Base-by-base conservation (phyloP, 2,329 filamentous ascomycete species). In the Ophiostoma sp. region DNA sequence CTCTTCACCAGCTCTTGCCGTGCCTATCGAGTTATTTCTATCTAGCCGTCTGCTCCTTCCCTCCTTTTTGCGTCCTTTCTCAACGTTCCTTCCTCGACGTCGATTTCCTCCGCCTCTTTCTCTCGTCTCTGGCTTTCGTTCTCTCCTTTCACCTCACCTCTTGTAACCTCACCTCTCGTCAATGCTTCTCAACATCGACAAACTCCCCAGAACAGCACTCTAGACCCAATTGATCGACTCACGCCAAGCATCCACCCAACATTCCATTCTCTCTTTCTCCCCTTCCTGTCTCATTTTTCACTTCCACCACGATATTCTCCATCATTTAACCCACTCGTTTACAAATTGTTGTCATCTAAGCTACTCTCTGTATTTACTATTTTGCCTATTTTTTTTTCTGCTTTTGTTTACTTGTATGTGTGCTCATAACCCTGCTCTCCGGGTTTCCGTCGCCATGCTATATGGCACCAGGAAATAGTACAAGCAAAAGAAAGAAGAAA, bases 301-400 rank as follows among this genome's bases (percentile, higher is more conserved):
- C 44, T 41, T 70, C 23, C 57, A 54, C 57, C 65, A 27, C 60
- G 35, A 39, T 10, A 65, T 23, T 15, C 35, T 35, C 62, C 44
- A 48, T 39, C 35, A 35, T 36, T 39, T 36, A 41, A 39, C 62
- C 35, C 48, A 65, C 60, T 68, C 64, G 65, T 35, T 62, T 17
- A 67, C 65, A 71, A 57, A 54, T 69, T 64, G 64, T 44, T 67
- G 65, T 41, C 67, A 44, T 71, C 20, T 65, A 13, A 1, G 35
- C 36, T 52, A 35, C 10, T 67, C 20, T 7, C 48, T 20, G 1
- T 33, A 52, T 33, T 65, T 17, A 20, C 27, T n/a, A 20, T 60
- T 35, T n/a, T 13, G 31, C 10, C 10, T 48, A 20, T 48, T 48
- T 48, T 48, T n/a, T n/a, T 17, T 20, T 48, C 20, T 48, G 17